Evolutionary conservation across 768 basidiomycete genomes (phyloP), one percentile per base, ranked within the genome.

Genomic region (Xerocomellus dryophilus): DNA sequence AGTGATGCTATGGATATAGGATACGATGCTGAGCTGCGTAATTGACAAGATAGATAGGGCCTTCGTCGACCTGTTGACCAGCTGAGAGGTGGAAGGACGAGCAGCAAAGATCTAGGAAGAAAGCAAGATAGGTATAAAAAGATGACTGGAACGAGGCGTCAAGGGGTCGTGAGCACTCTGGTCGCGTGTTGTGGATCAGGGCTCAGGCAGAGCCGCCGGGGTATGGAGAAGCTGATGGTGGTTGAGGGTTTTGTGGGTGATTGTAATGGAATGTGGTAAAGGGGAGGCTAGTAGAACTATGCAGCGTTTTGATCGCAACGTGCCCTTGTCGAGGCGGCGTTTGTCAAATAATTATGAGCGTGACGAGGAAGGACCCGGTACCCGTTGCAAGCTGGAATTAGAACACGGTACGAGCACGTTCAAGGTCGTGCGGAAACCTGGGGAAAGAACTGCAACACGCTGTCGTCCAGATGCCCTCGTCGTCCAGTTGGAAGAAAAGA

Each of bases 241-340:
- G 70, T 72, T 65, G 66, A 69, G 66, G 73, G 73, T 71, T 71
- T 70, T 61, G 64, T 42, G 57, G 47, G 60, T 70, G 63, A 66
- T 63, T 57, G 67, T 61, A 67, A 69, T 71, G 78, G 76, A 77
- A 78, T 72, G 80, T 82, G 80, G 79, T 76, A 78, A 74, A 78
- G 76, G 79, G 76, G 66, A 81, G 81, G 81, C 79, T 73, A 75
- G 66, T 69, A 67, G 59, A 46, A 66, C 61, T 67, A 71, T 66
- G 63, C 77, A 78, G 80, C 74, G 73, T 83, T 86, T 84, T 85
- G 84, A 86, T 86, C 76, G 76, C 84, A 86, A 86, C 85, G 85
- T 88, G 85, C 81, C 84, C 80, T 74, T 74, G 72, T 77, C 69
- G 73, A 74, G 74, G 74, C 78, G 74, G 73, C 72, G 75, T 75